Percentiles rank a stretch among this genome's conserved stretches.
These are phyloP conservation scores for Malus sieversii DNA, from an alignment of 306 rosid genomes.

Conservation along the genomic window DNA sequence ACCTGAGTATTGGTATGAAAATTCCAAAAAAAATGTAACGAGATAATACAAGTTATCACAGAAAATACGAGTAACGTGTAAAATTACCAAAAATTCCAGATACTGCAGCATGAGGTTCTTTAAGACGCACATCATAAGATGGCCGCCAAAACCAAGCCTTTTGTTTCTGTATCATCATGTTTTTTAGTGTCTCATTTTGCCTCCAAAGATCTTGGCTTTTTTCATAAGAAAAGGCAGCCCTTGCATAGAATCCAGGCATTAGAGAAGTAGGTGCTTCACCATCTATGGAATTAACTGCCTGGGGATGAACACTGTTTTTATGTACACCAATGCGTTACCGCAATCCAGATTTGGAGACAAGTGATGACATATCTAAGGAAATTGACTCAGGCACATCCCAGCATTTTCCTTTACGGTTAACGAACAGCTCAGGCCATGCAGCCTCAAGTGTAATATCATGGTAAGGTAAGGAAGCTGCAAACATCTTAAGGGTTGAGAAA, in stretches of 20 bases:
- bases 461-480: slow-evolving; percentile 58
- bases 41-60: background rate
- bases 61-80: background rate
- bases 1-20: background rate
- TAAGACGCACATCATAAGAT: slow-evolving; percentile 60
- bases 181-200: slow-evolving; percentile 22
- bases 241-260: slow-evolving; percentile 73
- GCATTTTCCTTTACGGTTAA: slow-evolving; percentile 82
- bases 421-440: slow-evolving; percentile 85
- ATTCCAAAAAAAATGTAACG: background rate
- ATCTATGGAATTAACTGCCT: slow-evolving; percentile 34
- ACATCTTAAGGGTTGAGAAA: slow-evolving; percentile 11
- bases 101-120: slow-evolving; percentile 66
- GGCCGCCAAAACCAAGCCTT: slow-evolving; percentile 24
- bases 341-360: slow-evolving; percentile 51
- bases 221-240: slow-evolving; percentile 69
- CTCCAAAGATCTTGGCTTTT: slow-evolving; percentile 63
- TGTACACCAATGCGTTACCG: slow-evolving; percentile 76
- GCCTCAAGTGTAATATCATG: slow-evolving; percentile 80
- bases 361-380: slow-evolving; percentile 67
- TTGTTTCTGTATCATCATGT: slow-evolving; percentile 12
- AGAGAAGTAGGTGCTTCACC: slow-evolving; percentile 41
- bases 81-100: slow-evolving; percentile 69
- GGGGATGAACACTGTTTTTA: slow-evolving; percentile 59
- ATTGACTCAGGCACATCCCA: slow-evolving; percentile 83